These are phyloP conservation scores for Suillus alpinus DNA, from an alignment of 768 basidiomycete species.

Conservation along the genomic window DNA sequence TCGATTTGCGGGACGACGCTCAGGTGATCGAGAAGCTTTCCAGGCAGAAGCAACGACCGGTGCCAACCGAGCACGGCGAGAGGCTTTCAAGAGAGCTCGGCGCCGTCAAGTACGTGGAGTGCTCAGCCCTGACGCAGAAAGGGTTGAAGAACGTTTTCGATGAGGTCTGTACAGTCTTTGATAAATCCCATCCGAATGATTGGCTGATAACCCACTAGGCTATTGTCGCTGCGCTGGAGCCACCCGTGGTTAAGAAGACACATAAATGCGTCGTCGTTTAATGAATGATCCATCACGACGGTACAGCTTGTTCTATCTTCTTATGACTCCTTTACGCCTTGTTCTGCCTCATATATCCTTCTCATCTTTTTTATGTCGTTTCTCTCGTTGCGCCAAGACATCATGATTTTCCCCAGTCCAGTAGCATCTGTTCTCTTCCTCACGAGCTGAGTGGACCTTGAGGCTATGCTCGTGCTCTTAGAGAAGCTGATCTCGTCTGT, in stretches of 20 bases:
- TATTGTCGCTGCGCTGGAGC: conserved; percentile 97
- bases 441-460: conserved; percentile 26
- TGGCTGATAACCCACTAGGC: conserved; percentile 51
- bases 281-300: conserved; percentile 31
- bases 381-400: conserved; percentile 14
- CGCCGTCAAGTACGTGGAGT: conserved; percentile 99
- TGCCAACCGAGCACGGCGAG: conserved; percentile 85
- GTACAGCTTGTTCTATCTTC: conserved; percentile 29
- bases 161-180: conserved; percentile 63
- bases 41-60: conserved; percentile 95
- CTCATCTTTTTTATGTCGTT: conserved; percentile 24
- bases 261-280: conserved; percentile 84
- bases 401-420: conserved; percentile 22
- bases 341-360: conserved; percentile 36
- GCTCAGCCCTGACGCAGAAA: conserved; percentile 98
- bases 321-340: conserved; percentile 33
- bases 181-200: not conserved
- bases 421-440: conserved; percentile 18
- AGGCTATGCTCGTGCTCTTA: conserved; percentile 17
- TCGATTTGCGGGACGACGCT: conserved; percentile 92
- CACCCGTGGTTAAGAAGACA: conserved; percentile 85
- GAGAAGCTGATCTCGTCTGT: not conserved
- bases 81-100: conserved; percentile 95
- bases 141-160: conserved; percentile 99
- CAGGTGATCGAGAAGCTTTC: conserved; percentile 93